These are phyloP conservation scores for Acaromyces ingoldii DNA, from an alignment of 1,284 basidiomycete genomes.

Conservation along the genomic window DNA sequence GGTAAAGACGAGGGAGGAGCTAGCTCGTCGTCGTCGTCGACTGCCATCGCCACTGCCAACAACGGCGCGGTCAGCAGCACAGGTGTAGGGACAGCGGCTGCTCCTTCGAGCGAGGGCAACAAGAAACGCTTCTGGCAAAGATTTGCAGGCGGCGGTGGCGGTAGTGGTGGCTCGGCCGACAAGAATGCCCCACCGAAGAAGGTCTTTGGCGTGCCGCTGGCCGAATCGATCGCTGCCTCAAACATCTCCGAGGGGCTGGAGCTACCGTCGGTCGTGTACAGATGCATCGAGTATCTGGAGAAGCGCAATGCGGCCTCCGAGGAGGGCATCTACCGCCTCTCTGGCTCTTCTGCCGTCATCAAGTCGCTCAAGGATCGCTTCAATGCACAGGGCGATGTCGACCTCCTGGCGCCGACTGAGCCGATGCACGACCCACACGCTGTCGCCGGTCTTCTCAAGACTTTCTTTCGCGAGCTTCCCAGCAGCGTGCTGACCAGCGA, in stretches of 20 bases:
- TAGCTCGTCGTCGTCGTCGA: neutral
- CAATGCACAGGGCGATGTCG: slow-evolving; percentile 60
- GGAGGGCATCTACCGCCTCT: slow-evolving; percentile 91
- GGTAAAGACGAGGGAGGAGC: slow-evolving; percentile 19
- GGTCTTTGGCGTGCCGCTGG: slow-evolving; percentile 83
- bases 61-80: neutral
- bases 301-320: slow-evolving; percentile 86
- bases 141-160: slow-evolving; percentile 18
- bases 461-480: slow-evolving; percentile 43
- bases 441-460: slow-evolving; percentile 46
- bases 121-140: slow-evolving; percentile 50
- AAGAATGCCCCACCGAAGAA: slow-evolving; percentile 45
- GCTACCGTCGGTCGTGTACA: slow-evolving; percentile 88
- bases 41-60: neutral
- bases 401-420: slow-evolving; percentile 32
- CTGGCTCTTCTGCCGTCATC: slow-evolving; percentile 65
- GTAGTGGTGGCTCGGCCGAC: slow-evolving; percentile 10
- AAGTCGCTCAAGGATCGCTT: slow-evolving; percentile 89
- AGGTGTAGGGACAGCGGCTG: neutral
- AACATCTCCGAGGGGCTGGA: slow-evolving; percentile 66
- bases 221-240: slow-evolving; percentile 80
- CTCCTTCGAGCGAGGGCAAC: slow-evolving; percentile 15
- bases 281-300: slow-evolving; percentile 60
- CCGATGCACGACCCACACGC: slow-evolving; percentile 42
- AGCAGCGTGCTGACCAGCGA: slow-evolving; percentile 42